Conservation (phyloP, 2,329 filamentous ascomycete species). For the Xylogone sp. region DNA sequence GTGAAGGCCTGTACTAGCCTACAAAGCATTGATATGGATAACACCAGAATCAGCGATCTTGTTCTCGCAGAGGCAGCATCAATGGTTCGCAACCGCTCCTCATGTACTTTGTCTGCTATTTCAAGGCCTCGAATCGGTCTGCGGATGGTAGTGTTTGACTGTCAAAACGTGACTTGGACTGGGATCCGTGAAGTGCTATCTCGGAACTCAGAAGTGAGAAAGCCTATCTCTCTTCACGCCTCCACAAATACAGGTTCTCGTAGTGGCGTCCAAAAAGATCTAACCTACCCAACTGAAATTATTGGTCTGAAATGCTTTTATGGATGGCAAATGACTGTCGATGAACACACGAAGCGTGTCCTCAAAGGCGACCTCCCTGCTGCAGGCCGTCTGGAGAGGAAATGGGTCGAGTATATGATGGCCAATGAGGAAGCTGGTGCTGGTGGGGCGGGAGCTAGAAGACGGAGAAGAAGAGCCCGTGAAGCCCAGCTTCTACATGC, state of each 20-base stretch:
- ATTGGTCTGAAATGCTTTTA: slow-evolving; percentile 92
- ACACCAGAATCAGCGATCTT: slow-evolving; percentile 85
- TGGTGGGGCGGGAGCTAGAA: slow-evolving; percentile 60
- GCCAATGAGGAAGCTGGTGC: slow-evolving; percentile 78
- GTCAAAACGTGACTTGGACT: slow-evolving; percentile 87
- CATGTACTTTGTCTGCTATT: slow-evolving; percentile 21
- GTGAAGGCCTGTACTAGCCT: slow-evolving; percentile 71
- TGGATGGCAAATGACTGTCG: slow-evolving; percentile 90
- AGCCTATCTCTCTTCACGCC: slow-evolving; percentile 31
- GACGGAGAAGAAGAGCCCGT: slow-evolving; percentile 71
- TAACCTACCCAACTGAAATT: slow-evolving; percentile 66
- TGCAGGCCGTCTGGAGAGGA: slow-evolving; percentile 77
- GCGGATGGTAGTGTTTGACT: slow-evolving; percentile 83
- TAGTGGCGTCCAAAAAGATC: background rate
- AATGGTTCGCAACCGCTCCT: slow-evolving; percentile 66
- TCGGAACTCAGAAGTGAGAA: slow-evolving; percentile 72
- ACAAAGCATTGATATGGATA: slow-evolving; percentile 79
- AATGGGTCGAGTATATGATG: slow-evolving; percentile 95
- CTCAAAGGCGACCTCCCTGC: slow-evolving; percentile 70
- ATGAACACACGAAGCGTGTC: slow-evolving; percentile 88
- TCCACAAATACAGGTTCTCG: background rate
- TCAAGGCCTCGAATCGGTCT: slow-evolving; percentile 47
- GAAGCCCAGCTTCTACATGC: slow-evolving; percentile 79
- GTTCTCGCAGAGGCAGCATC: slow-evolving; percentile 79
- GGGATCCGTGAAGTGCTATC: slow-evolving; percentile 83